Evolutionary conservation across 352 stramenopile species (phyloP).

Genomic region (Phytophthora ohioensis): DNA sequence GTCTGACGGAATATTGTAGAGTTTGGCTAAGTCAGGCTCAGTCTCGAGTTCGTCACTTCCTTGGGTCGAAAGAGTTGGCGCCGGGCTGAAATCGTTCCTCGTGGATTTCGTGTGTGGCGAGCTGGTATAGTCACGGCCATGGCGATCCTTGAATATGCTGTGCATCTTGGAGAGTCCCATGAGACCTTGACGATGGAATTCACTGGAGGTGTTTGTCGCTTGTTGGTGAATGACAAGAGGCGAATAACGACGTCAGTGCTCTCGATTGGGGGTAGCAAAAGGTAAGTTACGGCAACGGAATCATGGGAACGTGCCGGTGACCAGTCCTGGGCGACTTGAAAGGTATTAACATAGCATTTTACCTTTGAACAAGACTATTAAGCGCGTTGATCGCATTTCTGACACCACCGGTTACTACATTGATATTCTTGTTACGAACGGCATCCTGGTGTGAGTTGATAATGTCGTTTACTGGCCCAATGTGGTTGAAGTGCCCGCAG

Average conservation of each 20-base stretch:
- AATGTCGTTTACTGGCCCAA: background rate
- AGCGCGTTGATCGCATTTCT: conserved; percentile 1
- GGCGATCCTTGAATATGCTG: conserved; percentile 11
- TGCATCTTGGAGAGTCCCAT: conserved; percentile 16
- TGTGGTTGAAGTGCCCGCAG: background rate
- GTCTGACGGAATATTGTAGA: conserved; percentile 11
- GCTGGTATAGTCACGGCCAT: background rate
- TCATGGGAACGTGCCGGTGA: background rate
- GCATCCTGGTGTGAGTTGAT: background rate
- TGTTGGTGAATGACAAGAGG: conserved; percentile 8
- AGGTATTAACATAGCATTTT: background rate
- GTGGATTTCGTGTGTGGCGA: background rate
- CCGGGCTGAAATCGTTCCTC: background rate
- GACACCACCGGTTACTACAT: background rate
- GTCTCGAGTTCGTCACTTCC: background rate
- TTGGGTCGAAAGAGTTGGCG: conserved; percentile 8
- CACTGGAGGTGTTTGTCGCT: background rate
- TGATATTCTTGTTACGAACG: background rate
- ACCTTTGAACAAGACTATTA: background rate
- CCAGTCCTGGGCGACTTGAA: background rate
- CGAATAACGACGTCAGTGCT: too few relatives aligned
- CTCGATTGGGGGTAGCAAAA: background rate
- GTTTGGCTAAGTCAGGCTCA: background rate
- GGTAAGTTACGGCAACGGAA: conserved; percentile 1
- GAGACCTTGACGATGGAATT: background rate